Percentiles rank a stretch among this genome's conserved stretches.
Evolutionary conservation across 78 protist genomes (phyloP).

Genomic region (Pelomyxa schiedti): DNA sequence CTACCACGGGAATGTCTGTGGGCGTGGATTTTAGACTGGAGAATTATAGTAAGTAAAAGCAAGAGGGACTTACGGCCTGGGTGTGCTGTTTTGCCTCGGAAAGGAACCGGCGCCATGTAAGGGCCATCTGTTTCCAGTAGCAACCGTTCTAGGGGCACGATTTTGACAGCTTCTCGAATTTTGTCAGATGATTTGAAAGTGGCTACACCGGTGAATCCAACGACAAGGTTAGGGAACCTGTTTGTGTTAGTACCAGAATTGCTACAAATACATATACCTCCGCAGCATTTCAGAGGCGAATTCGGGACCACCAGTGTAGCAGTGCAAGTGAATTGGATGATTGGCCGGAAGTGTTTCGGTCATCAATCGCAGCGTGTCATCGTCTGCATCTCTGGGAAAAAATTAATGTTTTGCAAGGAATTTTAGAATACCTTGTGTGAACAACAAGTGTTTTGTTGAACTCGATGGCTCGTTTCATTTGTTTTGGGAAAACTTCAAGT

Average conservation of each 20-base stretch:
- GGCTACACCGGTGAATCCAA: constrained; percentile 72
- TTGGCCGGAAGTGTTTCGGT: constrained; percentile 35
- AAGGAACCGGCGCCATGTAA: constrained; percentile 65
- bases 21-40: no score
- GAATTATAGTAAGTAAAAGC: no score
- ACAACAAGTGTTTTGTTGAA: constrained; percentile 45
- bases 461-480: constrained; percentile 30
- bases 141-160: constrained; percentile 44
- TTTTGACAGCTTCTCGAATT: constrained; percentile 30
- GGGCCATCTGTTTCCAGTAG: constrained; percentile 77
- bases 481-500: constrained; percentile 29
- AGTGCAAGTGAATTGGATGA: constrained; percentile 56
- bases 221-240: constrained; percentile 40
- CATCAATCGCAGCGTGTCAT: constrained; percentile 46
- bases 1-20: no score
- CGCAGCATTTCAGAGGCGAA: constrained; percentile 31
- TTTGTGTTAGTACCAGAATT: no score
- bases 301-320: constrained; percentile 37
- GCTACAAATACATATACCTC: no score
- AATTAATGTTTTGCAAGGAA: no score
- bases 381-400: constrained; percentile 75
- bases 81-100: constrained; percentile 55
- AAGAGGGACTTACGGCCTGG: no score
- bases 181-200: constrained; percentile 40
- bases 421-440: no score